phyloP scores from a whole-genome alignment of 768 basidiomycete species.

The Boletus rex-veris region DNA sequence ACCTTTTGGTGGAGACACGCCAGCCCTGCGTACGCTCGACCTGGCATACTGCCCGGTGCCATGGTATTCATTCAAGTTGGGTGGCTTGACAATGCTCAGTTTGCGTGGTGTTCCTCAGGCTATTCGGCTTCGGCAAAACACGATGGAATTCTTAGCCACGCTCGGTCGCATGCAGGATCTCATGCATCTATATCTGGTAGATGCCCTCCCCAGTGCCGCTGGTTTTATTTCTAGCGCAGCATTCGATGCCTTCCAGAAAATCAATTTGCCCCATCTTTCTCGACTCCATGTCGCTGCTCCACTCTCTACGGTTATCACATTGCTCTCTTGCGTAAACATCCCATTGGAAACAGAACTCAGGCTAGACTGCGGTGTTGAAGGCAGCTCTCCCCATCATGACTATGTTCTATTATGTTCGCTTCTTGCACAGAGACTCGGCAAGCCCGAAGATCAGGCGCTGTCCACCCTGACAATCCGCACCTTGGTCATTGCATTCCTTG shows the following conservation, averaged over 20 bases:
- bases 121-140: constrained; percentile 20
- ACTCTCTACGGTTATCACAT: not conserved
- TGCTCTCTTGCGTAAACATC: constrained; percentile 7
- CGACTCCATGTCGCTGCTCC: constrained; percentile 4
- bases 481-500: not conserved
- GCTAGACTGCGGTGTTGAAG: not conserved
- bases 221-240: not conserved
- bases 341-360: not conserved
- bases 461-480: not conserved
- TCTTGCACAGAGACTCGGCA: not conserved
- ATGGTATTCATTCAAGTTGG: not conserved
- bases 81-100: constrained; percentile 34
- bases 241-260: not conserved
- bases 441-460: not conserved
- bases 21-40: not conserved
- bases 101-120: constrained; percentile 23
- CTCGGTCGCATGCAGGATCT: constrained; percentile 35
- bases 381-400: too few relatives aligned
- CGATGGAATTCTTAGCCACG: constrained; percentile 29
- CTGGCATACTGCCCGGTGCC: not conserved
- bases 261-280: constrained; percentile 3
- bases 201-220: constrained; percentile 23
- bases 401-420: not conserved
- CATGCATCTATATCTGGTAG: constrained; percentile 31
- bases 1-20: not conserved